A percentile compares a stretch with the other conserved stretches of the same genome.
Evolutionary conservation across 768 basidiomycete species (phyloP).

Genomic region (Termitomyces bulborhizus): DNA sequence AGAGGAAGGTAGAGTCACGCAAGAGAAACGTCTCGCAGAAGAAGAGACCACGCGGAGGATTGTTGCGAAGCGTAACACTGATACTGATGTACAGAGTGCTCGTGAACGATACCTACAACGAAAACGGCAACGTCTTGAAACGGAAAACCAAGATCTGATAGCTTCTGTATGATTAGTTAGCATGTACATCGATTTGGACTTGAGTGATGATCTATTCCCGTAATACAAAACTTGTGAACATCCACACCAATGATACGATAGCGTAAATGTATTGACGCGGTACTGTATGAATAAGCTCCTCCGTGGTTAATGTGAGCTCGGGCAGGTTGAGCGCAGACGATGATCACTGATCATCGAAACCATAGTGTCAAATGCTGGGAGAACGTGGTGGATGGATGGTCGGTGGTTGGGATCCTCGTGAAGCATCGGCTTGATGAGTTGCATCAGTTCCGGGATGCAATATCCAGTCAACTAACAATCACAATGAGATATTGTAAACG

Average conservation of each 20-base stretch:
- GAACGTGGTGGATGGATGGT: slow-evolving; percentile 41
- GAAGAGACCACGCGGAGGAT: slow-evolving; percentile 60
- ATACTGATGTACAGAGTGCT: slow-evolving; percentile 67
- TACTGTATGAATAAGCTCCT: neutral
- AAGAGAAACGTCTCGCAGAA: slow-evolving; percentile 53
- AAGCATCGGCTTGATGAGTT: slow-evolving; percentile 57
- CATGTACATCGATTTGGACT: neutral
- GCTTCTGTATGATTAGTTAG: slow-evolving; percentile 5
- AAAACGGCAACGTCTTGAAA: slow-evolving; percentile 71
- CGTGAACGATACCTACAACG: slow-evolving; percentile 70
- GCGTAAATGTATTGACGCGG: neutral
- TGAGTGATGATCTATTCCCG: slow-evolving; percentile 2
- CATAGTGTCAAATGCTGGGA: slow-evolving; percentile 47
- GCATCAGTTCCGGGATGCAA: slow-evolving; percentile 52
- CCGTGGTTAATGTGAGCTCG: slow-evolving; percentile 13
- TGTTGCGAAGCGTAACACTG: slow-evolving; percentile 71
- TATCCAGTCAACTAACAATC: slow-evolving; percentile 46
- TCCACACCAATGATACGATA: neutral
- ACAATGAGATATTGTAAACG: slow-evolving; percentile 6
- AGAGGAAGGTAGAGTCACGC: slow-evolving; percentile 54
- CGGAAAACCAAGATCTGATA: slow-evolving; percentile 17
- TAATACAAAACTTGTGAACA: slow-evolving; percentile 1
- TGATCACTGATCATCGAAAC: slow-evolving; percentile 33
- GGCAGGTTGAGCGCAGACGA: slow-evolving; percentile 18
- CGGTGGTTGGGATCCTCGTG: slow-evolving; percentile 41